Conservation (phyloP, 306 rosid species). For the Inga leiocalycina region DNA sequence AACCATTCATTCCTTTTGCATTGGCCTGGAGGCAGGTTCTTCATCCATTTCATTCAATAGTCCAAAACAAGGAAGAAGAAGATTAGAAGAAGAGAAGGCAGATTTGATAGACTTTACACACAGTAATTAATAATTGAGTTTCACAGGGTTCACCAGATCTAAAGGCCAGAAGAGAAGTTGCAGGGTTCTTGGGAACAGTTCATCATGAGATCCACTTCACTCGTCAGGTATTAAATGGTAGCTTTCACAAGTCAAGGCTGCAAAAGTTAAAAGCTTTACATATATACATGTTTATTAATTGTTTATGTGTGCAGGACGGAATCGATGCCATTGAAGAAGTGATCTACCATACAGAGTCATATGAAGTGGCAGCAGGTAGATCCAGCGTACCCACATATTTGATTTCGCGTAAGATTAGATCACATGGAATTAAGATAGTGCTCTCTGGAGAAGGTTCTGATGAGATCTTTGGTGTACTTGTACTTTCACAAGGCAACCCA, state of each 20-base stretch:
- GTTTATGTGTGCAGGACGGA: constrained; percentile 60
- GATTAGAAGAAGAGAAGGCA: neutral
- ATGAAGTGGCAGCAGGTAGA: constrained; percentile 88
- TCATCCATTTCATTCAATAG: neutral
- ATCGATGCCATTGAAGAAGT: constrained; percentile 94
- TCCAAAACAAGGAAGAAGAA: neutral
- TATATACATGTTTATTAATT: neutral
- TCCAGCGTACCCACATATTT: constrained; percentile 95
- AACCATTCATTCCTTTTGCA: constrained; percentile 86
- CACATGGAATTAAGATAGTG: constrained; percentile 89
- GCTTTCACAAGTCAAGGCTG: neutral
- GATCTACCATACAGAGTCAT: constrained; percentile 87
- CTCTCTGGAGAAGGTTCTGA: constrained; percentile 95
- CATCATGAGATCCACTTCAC: constrained; percentile 87
- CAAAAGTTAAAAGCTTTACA: neutral
- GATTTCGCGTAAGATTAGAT: constrained; percentile 84
- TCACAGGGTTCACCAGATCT: constrained; percentile 87
- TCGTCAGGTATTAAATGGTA: constrained; percentile 57
- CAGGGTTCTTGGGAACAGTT: constrained; percentile 82
- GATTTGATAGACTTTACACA: neutral
- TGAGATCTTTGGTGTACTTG: constrained; percentile 87
- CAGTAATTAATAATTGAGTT: neutral
- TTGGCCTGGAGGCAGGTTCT: constrained; percentile 72
- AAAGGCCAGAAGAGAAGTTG: constrained; percentile 92
- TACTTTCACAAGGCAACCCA: constrained; percentile 96